Evolutionary conservation across 331 rosid species (phyloP), one percentile per base, ranked within the genome.

Genomic region (Acacia pycnantha): DNA sequence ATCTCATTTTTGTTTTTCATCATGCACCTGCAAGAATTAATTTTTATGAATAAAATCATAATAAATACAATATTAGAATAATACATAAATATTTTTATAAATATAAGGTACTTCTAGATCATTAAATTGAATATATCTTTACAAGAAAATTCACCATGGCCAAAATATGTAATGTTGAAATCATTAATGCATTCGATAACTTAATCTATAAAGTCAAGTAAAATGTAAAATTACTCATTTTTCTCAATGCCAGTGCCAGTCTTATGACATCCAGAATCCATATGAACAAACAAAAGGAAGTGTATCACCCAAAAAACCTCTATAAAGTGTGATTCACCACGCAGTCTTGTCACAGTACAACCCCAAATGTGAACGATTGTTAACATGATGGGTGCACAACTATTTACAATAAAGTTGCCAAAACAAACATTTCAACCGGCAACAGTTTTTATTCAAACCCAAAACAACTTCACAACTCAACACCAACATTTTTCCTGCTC

Each of bases 371-470:
- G 27, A 54, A 54, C 62, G 62, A 62, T 27, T 5, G 41, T 64
- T 64, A 61, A 58, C 66, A 24, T 58, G 31, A 58, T 22, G 66
- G 66, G 29, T 8, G 47, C 47, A 8, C 47, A 37, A 35, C 27
- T 67, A 35, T 37, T 35, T 37, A 67, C 73, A 67, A 16, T 0
- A 29, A 24, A 22, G 31, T 58, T 58, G 66, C 15, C 66, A 58
- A 47, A 22, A 18, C 29, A 22, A 9, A 68, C 54, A 50, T 58
- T 24, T 56, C 24, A 56, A 70, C 72, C 5, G 48, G 47, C 24
- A 68, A 71, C 26, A 58, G 62, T 64, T 64, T 70, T 68, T 58
- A 31, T 78, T 84, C 76, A 70, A 31, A 74, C 64, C 79, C 82
- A 81, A 87, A 76, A 51, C 66, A 58, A 22, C 66, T 58, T 58